phyloP scores from a whole-genome alignment of 148 eudicot species.

The Simmondsia chinensis region DNA sequence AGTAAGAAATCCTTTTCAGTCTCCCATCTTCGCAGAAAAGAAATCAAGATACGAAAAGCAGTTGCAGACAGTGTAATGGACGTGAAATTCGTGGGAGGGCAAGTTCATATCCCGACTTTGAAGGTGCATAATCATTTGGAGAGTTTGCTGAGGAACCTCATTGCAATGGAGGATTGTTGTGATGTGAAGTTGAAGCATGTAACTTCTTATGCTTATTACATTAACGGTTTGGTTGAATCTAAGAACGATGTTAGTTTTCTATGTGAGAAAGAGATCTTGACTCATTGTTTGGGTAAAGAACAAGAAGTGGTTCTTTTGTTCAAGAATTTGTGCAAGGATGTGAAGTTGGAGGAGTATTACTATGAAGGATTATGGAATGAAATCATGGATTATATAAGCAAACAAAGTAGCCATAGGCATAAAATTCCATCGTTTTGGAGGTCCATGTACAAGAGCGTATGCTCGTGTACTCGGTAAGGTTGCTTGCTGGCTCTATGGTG shows the following conservation, averaged over 20 bases:
- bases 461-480: too few species aligned
- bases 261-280: slow-evolving; percentile 13
- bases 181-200: slow-evolving; percentile 21
- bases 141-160: slow-evolving; percentile 33
- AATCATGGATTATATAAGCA: slow-evolving; percentile 11
- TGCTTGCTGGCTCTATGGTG: too few species aligned
- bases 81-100: slow-evolving; percentile 22
- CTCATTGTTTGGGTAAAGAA: slow-evolving; percentile 6
- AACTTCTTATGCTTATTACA: slow-evolving; percentile 32
- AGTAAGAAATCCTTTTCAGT: too few species aligned
- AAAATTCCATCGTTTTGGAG: too few species aligned
- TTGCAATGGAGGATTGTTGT: slow-evolving; percentile 37
- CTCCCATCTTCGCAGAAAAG: too few species aligned
- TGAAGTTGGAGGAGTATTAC: slow-evolving; percentile 31
- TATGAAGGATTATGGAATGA: slow-evolving; percentile 31
- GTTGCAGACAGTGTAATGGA: slow-evolving; percentile 18
- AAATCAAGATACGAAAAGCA: slow-evolving; percentile 16
- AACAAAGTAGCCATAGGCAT: too few species aligned
- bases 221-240: slow-evolving; percentile 23
- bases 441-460: too few species aligned
- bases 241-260: slow-evolving; percentile 26
- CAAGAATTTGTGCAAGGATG: slow-evolving; percentile 17
- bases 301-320: slow-evolving; percentile 25
- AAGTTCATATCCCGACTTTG: slow-evolving; percentile 35
- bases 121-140: slow-evolving; percentile 28